Base-by-base conservation (phyloP, 176 grass and related monocot genomes). In the Dactylis glomerata region DNA sequence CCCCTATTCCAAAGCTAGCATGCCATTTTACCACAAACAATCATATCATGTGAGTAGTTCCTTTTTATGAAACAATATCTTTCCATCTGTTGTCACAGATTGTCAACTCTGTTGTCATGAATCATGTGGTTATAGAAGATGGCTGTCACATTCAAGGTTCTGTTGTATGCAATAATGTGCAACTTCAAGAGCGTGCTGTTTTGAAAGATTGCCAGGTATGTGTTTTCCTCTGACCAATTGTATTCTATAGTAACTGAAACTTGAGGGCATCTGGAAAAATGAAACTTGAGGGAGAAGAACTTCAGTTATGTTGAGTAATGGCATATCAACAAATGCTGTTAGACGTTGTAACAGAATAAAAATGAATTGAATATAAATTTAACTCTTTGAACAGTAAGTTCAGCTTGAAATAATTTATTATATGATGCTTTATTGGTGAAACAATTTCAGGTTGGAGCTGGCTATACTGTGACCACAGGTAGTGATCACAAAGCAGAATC, bases 101-200 rank as follows among this genome's bases (percentile, higher is more conserved):
- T 90, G 93, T 92, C 61, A 98, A 95, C 34, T 98, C 93, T 20
- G 89, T 98, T 67, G 91, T 98, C 76, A 98, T 94, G 91, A 93
- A 95, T 84, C 96, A 98, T 59, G 87, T 98, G 44, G 89, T 90
- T 84, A 98, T 98, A 75, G 96, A 98, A 87, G 96, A 98, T 89
- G 92, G 92, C 27, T 98, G 96, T 73, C 88, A 89, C 36, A 87
- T 98, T 82, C 96, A 98, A 89, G 93, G 96, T 79, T 95, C 96
- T 64, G 89, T 98, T 87, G 73, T 98, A 87, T 95, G 93, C 44
- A 95, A 92, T 77, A 94, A 98, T 83, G 93, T 98, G 74, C 93
- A 98, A 75, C 88, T 98, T 85, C 96, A 98, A 92, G 96, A 98
- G 78, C 87, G 96, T 51, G 89, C 90, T 86, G 76, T 90, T 88